Evolutionary conservation across 768 basidiomycete species (phyloP).

Genomic region (Hygrocybe coccinea): DNA sequence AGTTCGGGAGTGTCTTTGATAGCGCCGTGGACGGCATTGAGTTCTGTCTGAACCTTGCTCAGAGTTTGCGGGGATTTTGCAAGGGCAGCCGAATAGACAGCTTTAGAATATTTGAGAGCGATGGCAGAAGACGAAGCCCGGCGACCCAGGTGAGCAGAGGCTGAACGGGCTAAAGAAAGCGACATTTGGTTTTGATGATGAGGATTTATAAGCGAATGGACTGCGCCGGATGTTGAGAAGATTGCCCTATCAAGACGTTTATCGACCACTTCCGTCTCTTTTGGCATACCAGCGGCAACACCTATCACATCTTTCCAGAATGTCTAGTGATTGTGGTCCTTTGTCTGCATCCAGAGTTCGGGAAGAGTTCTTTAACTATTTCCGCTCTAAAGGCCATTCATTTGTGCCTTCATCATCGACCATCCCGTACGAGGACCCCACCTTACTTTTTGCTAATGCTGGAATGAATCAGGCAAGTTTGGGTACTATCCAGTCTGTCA

Average conservation of each 20-base stretch:
- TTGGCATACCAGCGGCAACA: background rate
- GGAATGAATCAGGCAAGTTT: conserved; percentile 85
- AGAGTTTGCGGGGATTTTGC: conserved; percentile 79
- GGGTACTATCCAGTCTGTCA: background rate
- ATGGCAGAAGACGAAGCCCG: conserved; percentile 68
- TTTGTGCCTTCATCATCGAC: conserved; percentile 89
- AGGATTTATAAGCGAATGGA: no score
- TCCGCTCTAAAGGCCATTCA: conserved; percentile 71
- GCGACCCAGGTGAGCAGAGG: conserved; percentile 50
- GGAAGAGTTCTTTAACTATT: conserved; percentile 88
- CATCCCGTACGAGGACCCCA: conserved; percentile 96
- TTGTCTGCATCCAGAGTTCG: conserved; percentile 86
- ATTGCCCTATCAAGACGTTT: no score
- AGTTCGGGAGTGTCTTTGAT: conserved; percentile 65
- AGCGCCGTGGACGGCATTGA: conserved; percentile 62
- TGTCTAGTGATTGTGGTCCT: conserved; percentile 40
- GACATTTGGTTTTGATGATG: background rate
- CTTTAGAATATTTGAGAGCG: conserved; percentile 80
- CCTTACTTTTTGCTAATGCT: conserved; percentile 95
- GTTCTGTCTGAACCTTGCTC: conserved; percentile 81
- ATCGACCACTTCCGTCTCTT: background rate
- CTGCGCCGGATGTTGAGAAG: no score
- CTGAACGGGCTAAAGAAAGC: conserved; percentile 42
- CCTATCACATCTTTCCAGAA: conserved; percentile 22
- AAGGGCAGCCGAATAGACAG: conserved; percentile 75